Evolutionary conservation across 2,329 filamentous ascomycete genomes (phyloP), one percentile per base, ranked within the genome.

Genomic region (Tolypocladium ophioglossoides): DNA sequence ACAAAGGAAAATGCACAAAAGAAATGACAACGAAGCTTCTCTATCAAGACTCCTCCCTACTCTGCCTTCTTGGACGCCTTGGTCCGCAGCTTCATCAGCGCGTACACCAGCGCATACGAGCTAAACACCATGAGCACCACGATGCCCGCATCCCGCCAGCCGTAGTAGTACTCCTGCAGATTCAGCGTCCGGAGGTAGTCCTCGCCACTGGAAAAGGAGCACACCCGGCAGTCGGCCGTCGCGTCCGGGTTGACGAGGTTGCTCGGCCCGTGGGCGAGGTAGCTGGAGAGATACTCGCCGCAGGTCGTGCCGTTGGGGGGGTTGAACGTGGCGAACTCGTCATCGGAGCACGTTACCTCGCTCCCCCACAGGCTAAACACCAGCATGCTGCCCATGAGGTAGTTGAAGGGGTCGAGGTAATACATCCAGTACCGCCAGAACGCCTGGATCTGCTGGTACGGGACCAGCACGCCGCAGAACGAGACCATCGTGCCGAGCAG

Each of bases 381-480:
- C 7, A 84, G 66, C 68, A 85, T 72, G 34, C 72, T 72, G 5
- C 78, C 76, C 67, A 84, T 79, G 4, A 84, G 68, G 55, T 84
- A 84, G 68, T 78, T 82, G 71, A 83, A 84, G 0, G 80, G 81
- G 60, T 84, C 79, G 18, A 82, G 62, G 52, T 72, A 83, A 68
- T 83, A 84, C 6, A 86, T 77, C 82, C 83, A 87, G 58, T 77
- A 78, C 27, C 74, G 71, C 87, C 87, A 91, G 68, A 90, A 90
- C 0, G 67, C 61, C 10, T 82, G 78, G 24, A 91, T 75, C 30
- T 77, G 75, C 0, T 62, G 62, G 58, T 85, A 88, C 0, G 86
- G 86, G 0, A 90, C 86, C 6, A 89, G 73, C 1, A 91, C 85
- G 57, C 87, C 87, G 61, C 86, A 90, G 72, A 91, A 91, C 1